phyloP scores from a whole-genome alignment of 345 rosid genomes.

The Murraya paniculata region DNA sequence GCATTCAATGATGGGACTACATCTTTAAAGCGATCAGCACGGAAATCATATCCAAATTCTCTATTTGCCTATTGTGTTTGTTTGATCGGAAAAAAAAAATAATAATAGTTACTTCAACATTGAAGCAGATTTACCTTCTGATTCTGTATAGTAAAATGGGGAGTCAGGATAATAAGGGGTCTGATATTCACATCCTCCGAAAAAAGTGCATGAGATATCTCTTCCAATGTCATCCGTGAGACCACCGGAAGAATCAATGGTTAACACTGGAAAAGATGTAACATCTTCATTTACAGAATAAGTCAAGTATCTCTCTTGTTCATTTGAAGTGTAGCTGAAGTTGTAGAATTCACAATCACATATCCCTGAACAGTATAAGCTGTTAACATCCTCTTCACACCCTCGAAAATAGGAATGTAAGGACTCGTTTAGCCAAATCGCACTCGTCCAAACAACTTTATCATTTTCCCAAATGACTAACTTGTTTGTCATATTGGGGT shows the following conservation, averaged over 20 bases:
- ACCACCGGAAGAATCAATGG: not conserved
- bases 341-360: not conserved
- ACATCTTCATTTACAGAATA: not conserved
- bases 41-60: not conserved
- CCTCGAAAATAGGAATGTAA: fast-evolving
- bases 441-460: conserved; percentile 26
- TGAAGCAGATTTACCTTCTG: not conserved
- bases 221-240: not conserved
- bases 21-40: not conserved
- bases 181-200: not conserved
- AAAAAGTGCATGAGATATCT: not conserved
- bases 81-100: not conserved
- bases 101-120: not conserved
- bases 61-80: not conserved
- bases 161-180: not conserved
- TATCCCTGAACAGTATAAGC: too few species aligned
- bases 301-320: conserved; percentile 15
- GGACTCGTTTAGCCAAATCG: conserved; percentile 9
- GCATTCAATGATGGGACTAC: too few species aligned
- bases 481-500: conserved; percentile 17
- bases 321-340: conserved; percentile 14
- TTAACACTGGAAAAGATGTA: not conserved
- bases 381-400: too few species aligned
- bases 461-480: conserved; percentile 24
- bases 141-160: not conserved